phyloP scores from a whole-genome alignment of 75 land plant species.

The Sequoia sempervirens region DNA sequence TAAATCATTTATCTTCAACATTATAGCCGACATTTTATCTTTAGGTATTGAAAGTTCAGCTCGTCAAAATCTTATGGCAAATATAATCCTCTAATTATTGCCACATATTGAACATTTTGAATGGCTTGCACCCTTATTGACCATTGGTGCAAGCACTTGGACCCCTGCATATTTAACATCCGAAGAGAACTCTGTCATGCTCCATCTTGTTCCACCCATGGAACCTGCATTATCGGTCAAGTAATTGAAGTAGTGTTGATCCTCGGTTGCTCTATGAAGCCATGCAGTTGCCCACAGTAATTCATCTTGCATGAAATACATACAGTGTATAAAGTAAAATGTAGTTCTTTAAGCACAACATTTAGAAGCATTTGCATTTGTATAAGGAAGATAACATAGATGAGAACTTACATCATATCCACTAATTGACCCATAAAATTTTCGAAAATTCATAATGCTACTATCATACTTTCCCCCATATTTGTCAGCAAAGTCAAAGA shows the following conservation, averaged over 20 bases:
- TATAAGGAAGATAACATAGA: neutral
- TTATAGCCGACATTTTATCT: neutral
- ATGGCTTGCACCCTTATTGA: constrained; percentile 7
- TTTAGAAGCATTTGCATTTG: neutral
- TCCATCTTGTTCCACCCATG: constrained; percentile 56
- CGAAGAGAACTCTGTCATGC: constrained; percentile 53
- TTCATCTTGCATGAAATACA: constrained; percentile 37
- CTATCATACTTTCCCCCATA: constrained; percentile 38
- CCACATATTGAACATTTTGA: neutral
- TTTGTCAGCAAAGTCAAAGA: constrained; percentile 43
- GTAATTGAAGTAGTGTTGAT: constrained; percentile 36
- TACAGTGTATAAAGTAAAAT: neutral
- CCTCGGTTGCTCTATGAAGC: constrained; percentile 49
- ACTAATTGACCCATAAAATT: constrained; percentile 32
- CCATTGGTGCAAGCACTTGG: constrained; percentile 56
- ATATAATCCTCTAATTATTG: neutral
- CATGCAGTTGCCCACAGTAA: constrained; percentile 58
- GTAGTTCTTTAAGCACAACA: neutral
- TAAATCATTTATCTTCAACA: neutral
- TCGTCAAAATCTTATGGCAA: neutral
- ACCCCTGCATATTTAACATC: constrained; percentile 62
- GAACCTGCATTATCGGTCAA: constrained; percentile 28
- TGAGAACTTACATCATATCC: constrained; percentile 19
- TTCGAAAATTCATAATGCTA: constrained; percentile 26
- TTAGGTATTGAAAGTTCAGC: neutral